phyloP scores from a whole-genome alignment of 495 filamentous ascomycete genomes.

The Baudoinia panamericana region DNA sequence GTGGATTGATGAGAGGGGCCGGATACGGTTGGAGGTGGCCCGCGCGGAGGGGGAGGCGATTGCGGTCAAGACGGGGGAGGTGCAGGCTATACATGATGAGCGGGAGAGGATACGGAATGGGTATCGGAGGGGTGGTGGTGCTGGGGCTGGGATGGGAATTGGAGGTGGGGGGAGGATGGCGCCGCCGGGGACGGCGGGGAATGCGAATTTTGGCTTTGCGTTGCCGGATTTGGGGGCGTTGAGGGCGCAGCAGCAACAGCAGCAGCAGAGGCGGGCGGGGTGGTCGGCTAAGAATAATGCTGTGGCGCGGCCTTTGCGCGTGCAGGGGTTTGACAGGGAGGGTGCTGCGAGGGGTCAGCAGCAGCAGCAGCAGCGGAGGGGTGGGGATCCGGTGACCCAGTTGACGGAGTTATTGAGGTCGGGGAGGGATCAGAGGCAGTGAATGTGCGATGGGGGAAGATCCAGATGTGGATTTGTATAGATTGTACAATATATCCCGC shows the following conservation, averaged over 20 bases:
- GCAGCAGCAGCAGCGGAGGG: too few relatives aligned
- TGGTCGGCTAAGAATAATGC: too few relatives aligned
- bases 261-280: too few relatives aligned
- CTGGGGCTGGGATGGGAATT: background rate
- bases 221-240: constrained; percentile 1
- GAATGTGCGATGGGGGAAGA: too few relatives aligned
- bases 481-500: too few relatives aligned
- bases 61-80: constrained; percentile 9
- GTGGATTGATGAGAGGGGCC: constrained; percentile 10
- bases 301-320: too few relatives aligned
- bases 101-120: background rate
- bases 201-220: constrained; percentile 3
- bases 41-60: constrained; percentile 14
- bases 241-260: background rate
- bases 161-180: background rate
- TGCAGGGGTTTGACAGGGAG: too few relatives aligned
- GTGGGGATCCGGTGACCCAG: too few relatives aligned
- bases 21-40: constrained; percentile 9
- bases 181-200: constrained; percentile 3
- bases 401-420: too few relatives aligned
- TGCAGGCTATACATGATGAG: constrained; percentile 1
- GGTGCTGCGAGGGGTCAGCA: too few relatives aligned
- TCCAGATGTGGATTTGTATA: too few relatives aligned
- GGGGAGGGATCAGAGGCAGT: too few relatives aligned
- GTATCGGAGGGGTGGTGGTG: background rate